Evolutionary conservation across 495 filamentous ascomycete genomes (phyloP), one percentile per base, ranked within the genome.

Genomic region (Penicillium soppii): DNA sequence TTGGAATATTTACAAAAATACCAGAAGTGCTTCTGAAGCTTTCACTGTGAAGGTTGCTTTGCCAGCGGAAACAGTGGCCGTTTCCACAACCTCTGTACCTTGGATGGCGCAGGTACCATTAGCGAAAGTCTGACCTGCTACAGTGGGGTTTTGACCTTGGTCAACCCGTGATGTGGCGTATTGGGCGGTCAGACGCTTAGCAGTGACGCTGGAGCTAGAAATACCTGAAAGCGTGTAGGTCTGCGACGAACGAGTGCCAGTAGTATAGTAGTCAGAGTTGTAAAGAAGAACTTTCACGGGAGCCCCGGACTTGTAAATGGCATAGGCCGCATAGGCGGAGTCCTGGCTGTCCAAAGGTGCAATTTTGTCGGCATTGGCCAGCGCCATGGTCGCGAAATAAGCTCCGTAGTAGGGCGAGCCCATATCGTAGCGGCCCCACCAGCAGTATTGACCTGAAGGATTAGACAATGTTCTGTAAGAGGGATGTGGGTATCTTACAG

Each of bases 391-490:
- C 3, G 78, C 81, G 5, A 75, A 74, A 47, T 80, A 78, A 0
- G 81, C 81, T 1, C 82, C 82, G 50, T 80, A 83, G 54, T 82
- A 85, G 0, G 81, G 81, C 0, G 79, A 65, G 0, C 78, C 78
- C 68, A 81, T 81, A 37, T 62, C 67, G 52, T 82, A 78, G 0
- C 77, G 65, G 1, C 80, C 80, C 75, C 75, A 84, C 66, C 79
- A 83, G 57, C 81, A 82, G 53, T 85, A 84, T 52, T 81, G 77
- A 41, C 80, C 66, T 69, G 21, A 2, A 16, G 9, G 13, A 15
- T 49, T 33, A 45, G 47, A n/a, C 17, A 22, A 38, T 17, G n/a
- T 25, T 25, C 2, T 2, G 15, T 7, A 29, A 10, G 7, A 25
- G 7, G 2, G 15, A 13, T 2, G n/a, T 6, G 2, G 27, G 17